Evolutionary conservation across 371 early-diverging fungal genomes (phyloP).

Genomic region (Polyrhizophydium stewartii): DNA sequence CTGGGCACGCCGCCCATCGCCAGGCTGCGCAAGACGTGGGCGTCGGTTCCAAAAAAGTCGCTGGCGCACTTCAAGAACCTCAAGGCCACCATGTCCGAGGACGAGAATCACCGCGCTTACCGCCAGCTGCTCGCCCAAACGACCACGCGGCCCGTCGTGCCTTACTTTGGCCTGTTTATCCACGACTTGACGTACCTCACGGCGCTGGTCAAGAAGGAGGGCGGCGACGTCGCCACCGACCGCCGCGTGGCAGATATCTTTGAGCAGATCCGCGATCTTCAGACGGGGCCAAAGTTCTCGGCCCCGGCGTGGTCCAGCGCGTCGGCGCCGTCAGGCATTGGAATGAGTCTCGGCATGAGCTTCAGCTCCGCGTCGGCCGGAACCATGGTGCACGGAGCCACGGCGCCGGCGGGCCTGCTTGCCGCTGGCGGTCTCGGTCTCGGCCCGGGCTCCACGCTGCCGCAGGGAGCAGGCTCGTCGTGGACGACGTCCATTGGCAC

Average conservation of each 20-base stretch:
- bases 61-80: conserved; percentile 54
- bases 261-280: conserved; percentile 47
- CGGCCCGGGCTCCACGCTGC: no score
- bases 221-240: conserved; percentile 46
- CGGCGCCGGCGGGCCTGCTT: no score
- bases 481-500: no score
- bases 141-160: conserved; percentile 61
- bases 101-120: conserved; percentile 67
- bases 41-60: conserved; percentile 63
- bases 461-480: no score
- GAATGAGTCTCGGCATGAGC: no score
- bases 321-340: no score
- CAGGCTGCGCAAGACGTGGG: conserved; percentile 73
- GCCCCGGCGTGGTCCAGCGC: conserved; percentile 14
- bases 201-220: conserved; percentile 56
- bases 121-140: conserved; percentile 50
- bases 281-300: conserved; percentile 54
- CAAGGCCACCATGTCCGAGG: conserved; percentile 63
- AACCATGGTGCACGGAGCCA: no score
- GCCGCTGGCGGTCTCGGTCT: no score
- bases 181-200: conserved; percentile 74
- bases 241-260: conserved; percentile 24
- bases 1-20: conserved; percentile 71
- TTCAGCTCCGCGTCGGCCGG: no score
- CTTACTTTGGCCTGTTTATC: conserved; percentile 73